phyloP scores from a whole-genome alignment of 208 protist species.

The Leishmania lainsoni region DNA sequence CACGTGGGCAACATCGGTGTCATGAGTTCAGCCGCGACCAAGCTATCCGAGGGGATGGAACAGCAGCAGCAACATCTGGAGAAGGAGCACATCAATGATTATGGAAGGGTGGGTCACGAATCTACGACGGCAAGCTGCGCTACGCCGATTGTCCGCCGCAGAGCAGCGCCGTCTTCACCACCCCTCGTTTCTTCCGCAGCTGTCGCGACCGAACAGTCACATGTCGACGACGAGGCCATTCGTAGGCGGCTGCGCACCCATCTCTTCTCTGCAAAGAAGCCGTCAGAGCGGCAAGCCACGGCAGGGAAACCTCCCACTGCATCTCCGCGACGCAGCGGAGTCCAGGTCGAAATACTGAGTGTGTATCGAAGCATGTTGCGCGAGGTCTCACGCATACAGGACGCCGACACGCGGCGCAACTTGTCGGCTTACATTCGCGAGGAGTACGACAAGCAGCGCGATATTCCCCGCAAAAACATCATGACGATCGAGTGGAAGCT shows the following conservation, averaged over 20 bases:
- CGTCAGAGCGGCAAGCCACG: not conserved
- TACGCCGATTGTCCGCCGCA: not conserved
- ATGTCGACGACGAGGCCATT: conserved; percentile 20
- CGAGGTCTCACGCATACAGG: conserved; percentile 60
- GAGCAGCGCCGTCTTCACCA: not conserved
- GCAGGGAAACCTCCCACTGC: not conserved
- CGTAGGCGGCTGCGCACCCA: conserved; percentile 15
- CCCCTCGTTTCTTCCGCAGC: not conserved
- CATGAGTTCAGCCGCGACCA: conserved; percentile 40
- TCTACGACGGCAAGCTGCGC: not conserved
- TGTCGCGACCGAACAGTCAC: not conserved
- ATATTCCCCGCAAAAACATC: conserved; percentile 66
- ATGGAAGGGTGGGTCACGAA: too few species aligned
- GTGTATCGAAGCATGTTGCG: conserved; percentile 74
- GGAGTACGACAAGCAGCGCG: conserved; percentile 72
- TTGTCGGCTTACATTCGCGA: conserved; percentile 63
- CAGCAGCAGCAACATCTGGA: conserved; percentile 9
- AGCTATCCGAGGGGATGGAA: conserved; percentile 22
- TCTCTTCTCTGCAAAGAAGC: conserved; percentile 15
- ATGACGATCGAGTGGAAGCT: conserved; percentile 84
- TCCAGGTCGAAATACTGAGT: conserved; percentile 75
- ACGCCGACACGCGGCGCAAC: conserved; percentile 50
- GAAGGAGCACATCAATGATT: not conserved
- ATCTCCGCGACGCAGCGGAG: conserved; percentile 61
- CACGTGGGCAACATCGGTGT: conserved; percentile 62